These are phyloP conservation scores for Macaranga tanarius DNA, from an alignment of 441 rosid genomes.

Conservation along the genomic window DNA sequence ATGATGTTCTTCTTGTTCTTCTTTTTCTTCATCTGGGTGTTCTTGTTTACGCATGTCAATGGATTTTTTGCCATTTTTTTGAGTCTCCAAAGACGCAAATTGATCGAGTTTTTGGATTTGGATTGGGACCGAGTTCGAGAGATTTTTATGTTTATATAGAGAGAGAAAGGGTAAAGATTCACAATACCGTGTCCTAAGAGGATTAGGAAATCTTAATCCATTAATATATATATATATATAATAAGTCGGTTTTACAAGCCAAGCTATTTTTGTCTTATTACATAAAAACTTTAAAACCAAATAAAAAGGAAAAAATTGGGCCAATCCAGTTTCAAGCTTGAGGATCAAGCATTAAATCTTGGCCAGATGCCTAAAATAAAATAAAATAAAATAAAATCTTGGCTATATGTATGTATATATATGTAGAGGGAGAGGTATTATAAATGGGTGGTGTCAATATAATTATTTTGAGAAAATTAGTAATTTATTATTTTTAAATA, in stretches of 20 bases:
- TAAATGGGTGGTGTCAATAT: too few relatives aligned
- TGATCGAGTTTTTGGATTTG: background rate
- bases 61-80: constrained; percentile 5
- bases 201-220: constrained; percentile 3
- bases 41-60: background rate
- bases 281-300: background rate
- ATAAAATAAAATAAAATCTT: too few relatives aligned
- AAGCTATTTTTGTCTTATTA: too few relatives aligned
- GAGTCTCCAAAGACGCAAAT: background rate
- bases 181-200: constrained; percentile 8
- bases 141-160: background rate
- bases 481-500: too few relatives aligned
- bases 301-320: too few relatives aligned
- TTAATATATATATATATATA: background rate
- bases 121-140: background rate
- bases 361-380: too few relatives aligned
- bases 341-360: too few relatives aligned
- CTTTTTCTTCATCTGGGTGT: background rate
- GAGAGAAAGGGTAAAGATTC: background rate
- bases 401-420: too few relatives aligned
- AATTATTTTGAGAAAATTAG: too few relatives aligned
- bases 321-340: too few relatives aligned
- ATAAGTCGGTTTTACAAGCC: background rate
- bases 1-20: background rate
- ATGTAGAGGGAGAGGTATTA: too few relatives aligned